These are phyloP conservation scores for Trypanosoma avium DNA, from an alignment of 208 protist species.

Conservation along the genomic window DNA sequence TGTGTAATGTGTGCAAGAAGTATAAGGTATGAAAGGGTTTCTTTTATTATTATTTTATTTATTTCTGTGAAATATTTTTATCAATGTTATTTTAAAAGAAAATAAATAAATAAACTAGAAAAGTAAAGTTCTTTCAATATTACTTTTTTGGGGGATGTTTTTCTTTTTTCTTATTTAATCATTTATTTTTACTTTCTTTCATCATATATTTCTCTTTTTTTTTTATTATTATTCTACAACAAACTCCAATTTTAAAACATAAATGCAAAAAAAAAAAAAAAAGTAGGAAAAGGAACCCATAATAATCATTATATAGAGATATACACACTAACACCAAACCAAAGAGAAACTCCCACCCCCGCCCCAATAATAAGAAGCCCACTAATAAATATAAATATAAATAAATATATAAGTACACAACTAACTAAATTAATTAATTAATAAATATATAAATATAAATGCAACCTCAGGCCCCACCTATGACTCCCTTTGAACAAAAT, in stretches of 20 bases:
- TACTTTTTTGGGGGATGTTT: no score
- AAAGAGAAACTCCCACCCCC: no score
- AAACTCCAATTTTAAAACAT: not conserved
- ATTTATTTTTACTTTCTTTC: not conserved
- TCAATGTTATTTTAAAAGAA: no score
- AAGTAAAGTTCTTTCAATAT: no score
- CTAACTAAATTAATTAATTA: not conserved
- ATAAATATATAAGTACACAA: not conserved
- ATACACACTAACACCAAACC: not conserved
- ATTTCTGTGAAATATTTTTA: no score
- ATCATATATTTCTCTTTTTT: not conserved
- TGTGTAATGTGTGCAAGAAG: not conserved
- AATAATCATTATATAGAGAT: not conserved
- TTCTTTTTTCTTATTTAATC: no score
- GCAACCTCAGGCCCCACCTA: constrained; percentile 61
- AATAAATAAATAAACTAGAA: no score
- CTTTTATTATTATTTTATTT: no score
- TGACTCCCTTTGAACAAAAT: constrained; percentile 74
- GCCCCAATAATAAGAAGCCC: not conserved
- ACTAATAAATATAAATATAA: not conserved
- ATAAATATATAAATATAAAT: constrained; percentile 23
- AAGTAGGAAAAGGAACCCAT: not conserved
- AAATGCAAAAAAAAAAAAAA: not conserved
- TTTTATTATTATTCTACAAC: not conserved
- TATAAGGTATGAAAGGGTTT: no score